These are phyloP conservation scores for Dunaliella salina DNA, from an alignment of 163 green algal genomes.

Conservation along the genomic window DNA sequence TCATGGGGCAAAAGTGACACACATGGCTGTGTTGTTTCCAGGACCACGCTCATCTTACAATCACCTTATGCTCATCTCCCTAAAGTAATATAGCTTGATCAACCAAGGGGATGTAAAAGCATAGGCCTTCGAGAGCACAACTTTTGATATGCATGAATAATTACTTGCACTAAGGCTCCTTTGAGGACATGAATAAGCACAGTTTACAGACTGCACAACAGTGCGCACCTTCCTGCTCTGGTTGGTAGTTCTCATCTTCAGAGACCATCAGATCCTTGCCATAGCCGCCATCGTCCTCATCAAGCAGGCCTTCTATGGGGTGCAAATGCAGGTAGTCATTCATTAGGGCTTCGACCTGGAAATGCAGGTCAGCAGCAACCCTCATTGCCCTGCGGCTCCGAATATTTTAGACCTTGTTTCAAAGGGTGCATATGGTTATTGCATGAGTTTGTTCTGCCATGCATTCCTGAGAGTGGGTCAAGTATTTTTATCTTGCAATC, in stretches of 20 bases:
- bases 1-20: too few relatives aligned
- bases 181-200: not conserved
- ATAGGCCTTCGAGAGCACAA: too few relatives aligned
- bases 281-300: conserved; percentile 1
- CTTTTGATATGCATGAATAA: too few relatives aligned
- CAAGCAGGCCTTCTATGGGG: conserved; percentile 18
- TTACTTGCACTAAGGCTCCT: too few relatives aligned
- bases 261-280: conserved; percentile 16
- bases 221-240: not conserved
- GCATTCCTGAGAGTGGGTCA: too few relatives aligned
- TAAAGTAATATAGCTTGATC: too few relatives aligned
- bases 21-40: too few relatives aligned
- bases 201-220: not conserved
- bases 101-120: too few relatives aligned
- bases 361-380: not conserved
- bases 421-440: not conserved
- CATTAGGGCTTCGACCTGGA: conserved; percentile 44
- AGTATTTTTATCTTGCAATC: too few relatives aligned
- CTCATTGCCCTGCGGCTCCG: not conserved
- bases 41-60: too few relatives aligned
- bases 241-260: conserved; percentile 29
- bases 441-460: too few relatives aligned
- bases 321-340: conserved; percentile 46
- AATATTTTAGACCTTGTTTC: not conserved
- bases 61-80: too few relatives aligned